A percentile compares a stretch with the other conserved stretches of the same genome.
phyloP scores from a whole-genome alignment of 2,329 filamentous ascomycete species.

The Clathrospora elynae region DNA sequence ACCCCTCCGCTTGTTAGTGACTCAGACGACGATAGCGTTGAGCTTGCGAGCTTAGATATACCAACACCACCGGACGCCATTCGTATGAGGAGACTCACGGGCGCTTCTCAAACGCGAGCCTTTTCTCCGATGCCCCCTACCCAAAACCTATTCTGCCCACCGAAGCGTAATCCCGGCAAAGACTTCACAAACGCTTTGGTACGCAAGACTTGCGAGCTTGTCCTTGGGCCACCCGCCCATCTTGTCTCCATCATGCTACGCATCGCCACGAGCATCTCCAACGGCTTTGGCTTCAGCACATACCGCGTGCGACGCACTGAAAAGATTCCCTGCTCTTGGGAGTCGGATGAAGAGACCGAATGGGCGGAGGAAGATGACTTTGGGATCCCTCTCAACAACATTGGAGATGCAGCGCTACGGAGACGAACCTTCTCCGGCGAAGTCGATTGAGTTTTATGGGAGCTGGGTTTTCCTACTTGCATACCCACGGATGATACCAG shows the following conservation, averaged over 20 bases:
- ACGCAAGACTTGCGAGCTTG: constrained; percentile 74
- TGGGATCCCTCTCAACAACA: constrained; percentile 53
- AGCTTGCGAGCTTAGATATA: constrained; percentile 46
- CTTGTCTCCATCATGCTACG: constrained; percentile 79
- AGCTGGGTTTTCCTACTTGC: constrained; percentile 14
- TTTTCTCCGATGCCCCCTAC: constrained; percentile 71
- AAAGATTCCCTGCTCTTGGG: constrained; percentile 61
- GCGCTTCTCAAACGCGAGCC: constrained; percentile 62
- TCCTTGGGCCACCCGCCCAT: constrained; percentile 80
- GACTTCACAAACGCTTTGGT: constrained; percentile 64
- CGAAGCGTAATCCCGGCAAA: constrained; percentile 45
- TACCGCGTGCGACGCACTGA: constrained; percentile 39
- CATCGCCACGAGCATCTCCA: constrained; percentile 76
- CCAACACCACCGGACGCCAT: constrained; percentile 49
- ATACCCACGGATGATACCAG: constrained; percentile 26
- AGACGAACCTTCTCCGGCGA: constrained; percentile 34
- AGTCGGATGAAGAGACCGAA: constrained; percentile 58
- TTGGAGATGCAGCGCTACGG: constrained; percentile 29
- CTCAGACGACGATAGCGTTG: constrained; percentile 51
- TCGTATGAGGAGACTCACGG: constrained; percentile 51
- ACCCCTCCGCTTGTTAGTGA: constrained; percentile 55
- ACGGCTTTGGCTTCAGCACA: constrained; percentile 47
- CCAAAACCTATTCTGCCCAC: constrained; percentile 67
- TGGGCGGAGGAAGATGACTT: constrained; percentile 64
- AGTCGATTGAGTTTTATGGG: constrained; percentile 29